A percentile compares a stretch with the other conserved stretches of the same genome.
Evolutionary conservation across 768 basidiomycete species (phyloP).

Genomic region (Pleurotus tuber-regium): DNA sequence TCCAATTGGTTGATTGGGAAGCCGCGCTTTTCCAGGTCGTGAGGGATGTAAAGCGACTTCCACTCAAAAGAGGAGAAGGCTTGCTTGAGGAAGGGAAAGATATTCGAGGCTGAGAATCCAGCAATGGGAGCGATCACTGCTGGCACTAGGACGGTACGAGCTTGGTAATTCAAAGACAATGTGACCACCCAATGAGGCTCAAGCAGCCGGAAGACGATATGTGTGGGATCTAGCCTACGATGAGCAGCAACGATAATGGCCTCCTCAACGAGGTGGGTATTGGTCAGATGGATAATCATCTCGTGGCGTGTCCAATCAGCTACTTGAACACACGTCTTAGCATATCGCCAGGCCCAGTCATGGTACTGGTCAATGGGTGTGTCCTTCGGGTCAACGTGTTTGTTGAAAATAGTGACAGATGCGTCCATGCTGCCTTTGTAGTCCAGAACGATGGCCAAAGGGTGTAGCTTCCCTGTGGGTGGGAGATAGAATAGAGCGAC

Average conservation of each 20-base stretch:
- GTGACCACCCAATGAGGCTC: constrained; percentile 28
- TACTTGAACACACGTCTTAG: constrained; percentile 27
- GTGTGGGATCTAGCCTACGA: constrained; percentile 20
- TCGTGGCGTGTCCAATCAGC: constrained; percentile 30
- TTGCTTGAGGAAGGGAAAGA: constrained; percentile 18
- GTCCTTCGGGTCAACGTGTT: constrained; percentile 14
- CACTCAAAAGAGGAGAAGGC: constrained; percentile 25
- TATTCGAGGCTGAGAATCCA: constrained; percentile 18
- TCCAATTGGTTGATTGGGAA: constrained; percentile 25
- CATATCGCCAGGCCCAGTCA: constrained; percentile 33
- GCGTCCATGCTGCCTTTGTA: constrained; percentile 24
- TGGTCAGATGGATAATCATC: constrained; percentile 23
- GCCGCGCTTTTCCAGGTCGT: constrained; percentile 26
- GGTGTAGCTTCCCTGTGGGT: constrained; percentile 24
- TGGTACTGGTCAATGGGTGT: constrained; percentile 11
- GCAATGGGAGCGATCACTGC: constrained; percentile 20
- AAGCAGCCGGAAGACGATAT: constrained; percentile 26
- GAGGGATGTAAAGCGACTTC: constrained; percentile 23
- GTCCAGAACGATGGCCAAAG: constrained; percentile 27
- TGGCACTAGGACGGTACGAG: constrained; percentile 24
- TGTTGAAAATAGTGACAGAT: constrained; percentile 29
- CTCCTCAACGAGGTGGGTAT: constrained; percentile 30
- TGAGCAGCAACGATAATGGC: constrained; percentile 28
- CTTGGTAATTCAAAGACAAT: constrained; percentile 25
- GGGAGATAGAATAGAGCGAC: constrained; percentile 27